Conservation (phyloP, 2,329 filamentous ascomycete species). For the Colletotrichum australisinense region DNA sequence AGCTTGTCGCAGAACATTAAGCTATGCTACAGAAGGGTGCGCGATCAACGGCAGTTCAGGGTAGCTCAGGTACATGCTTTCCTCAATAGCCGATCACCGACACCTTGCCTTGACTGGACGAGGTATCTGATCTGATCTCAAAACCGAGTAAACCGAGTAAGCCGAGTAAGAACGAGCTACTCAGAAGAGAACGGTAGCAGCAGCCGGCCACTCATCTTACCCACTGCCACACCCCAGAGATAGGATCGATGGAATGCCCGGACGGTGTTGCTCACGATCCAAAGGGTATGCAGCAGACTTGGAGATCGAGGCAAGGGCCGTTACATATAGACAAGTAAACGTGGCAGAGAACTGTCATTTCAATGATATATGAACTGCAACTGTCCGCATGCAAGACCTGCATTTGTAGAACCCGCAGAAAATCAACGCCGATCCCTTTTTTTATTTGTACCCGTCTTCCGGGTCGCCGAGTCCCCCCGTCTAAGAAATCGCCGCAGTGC, state of each 20-base stretch:
- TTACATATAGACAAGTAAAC: not conserved
- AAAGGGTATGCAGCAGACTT: not conserved
- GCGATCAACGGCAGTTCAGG: not conserved
- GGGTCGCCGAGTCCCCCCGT: slow-evolving; percentile 23
- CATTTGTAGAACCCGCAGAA: fast-evolving
- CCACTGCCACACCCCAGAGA: not conserved
- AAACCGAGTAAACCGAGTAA: not conserved
- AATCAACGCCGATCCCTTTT: not conserved
- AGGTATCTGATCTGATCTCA: not conserved
- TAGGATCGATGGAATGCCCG: not conserved
- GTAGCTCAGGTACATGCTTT: not conserved
- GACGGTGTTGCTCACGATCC: slow-evolving; percentile 11
- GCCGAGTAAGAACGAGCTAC: not conserved
- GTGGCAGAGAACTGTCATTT: slow-evolving; percentile 20
- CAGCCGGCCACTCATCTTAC: not conserved
- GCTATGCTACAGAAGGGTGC: not conserved
- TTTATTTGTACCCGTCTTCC: slow-evolving; percentile 6
- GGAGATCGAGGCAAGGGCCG: slow-evolving; percentile 16
- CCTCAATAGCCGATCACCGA: slow-evolving; percentile 24
- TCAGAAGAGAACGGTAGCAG: not conserved
- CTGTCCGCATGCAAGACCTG: slow-evolving; percentile 7
- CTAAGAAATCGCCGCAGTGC: slow-evolving; percentile 26
- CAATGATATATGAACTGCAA: slow-evolving; percentile 25
- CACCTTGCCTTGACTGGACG: not conserved
- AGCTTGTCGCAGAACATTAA: slow-evolving; percentile 1